Evolutionary conservation across 1,284 basidiomycete genomes (phyloP).

Genomic region (Ustilago cynodontis): DNA sequence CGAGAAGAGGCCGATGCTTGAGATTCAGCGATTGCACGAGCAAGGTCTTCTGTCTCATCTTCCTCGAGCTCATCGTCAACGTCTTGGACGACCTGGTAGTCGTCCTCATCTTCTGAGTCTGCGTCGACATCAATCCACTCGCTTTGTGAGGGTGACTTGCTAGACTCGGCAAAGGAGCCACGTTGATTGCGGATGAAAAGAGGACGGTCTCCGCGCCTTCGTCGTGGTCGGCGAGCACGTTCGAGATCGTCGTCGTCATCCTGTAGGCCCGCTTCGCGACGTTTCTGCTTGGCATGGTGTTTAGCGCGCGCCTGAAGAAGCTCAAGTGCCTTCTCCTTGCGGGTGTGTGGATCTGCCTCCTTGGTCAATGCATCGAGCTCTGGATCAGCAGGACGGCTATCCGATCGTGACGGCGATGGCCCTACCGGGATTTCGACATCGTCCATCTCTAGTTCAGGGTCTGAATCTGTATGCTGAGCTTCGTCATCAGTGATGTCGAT

Average conservation of each 20-base stretch:
- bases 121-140: slow-evolving; percentile 49
- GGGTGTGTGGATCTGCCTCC: slow-evolving; percentile 45
- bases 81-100: slow-evolving; percentile 15
- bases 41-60: slow-evolving; percentile 60
- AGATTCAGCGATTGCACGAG: slow-evolving; percentile 53
- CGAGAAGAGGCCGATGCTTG: slow-evolving; percentile 11
- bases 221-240: slow-evolving; percentile 20
- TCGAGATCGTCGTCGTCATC: slow-evolving; percentile 36
- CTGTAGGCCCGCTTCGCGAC: slow-evolving; percentile 49
- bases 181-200: slow-evolving; percentile 41
- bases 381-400: slow-evolving; percentile 37
- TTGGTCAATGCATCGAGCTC: slow-evolving; percentile 49
- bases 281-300: slow-evolving; percentile 56
- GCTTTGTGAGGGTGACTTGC: slow-evolving; percentile 11
- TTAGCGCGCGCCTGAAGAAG: slow-evolving; percentile 56
- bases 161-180: neutral
- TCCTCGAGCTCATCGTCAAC: slow-evolving; percentile 41
- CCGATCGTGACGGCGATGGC: slow-evolving; percentile 13
- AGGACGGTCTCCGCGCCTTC: slow-evolving; percentile 29
- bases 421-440: slow-evolving; percentile 59
- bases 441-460: slow-evolving; percentile 60
- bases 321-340: slow-evolving; percentile 58
- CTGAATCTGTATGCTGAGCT: slow-evolving; percentile 31
- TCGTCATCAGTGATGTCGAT: slow-evolving; percentile 51
- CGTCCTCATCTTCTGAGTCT: slow-evolving; percentile 23